Base-by-base conservation (phyloP, 352 stramenopile genomes). In the Phytophthora pisi region DNA sequence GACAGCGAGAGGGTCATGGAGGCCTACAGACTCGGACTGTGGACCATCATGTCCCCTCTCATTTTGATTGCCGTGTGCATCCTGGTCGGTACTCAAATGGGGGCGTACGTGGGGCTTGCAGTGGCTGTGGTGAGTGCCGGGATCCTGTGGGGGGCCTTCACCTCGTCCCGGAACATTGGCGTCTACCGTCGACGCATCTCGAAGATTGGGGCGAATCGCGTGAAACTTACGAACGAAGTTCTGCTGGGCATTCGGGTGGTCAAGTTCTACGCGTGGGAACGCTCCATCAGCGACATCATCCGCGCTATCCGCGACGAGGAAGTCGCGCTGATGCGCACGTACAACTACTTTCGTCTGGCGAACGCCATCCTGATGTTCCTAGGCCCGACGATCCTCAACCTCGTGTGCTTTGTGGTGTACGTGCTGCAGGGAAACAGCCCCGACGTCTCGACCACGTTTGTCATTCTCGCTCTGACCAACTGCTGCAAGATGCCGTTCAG, bases 141-240 rank as follows among this genome's bases (percentile, higher is more conserved):
- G 4, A 72, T 79, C 16, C 42, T 76, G 28, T 75, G 58, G 15
- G 51, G 66, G 20, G 75, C 68, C 15, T 69, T 74, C 55, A 70
- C 60, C 9, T 76, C 68, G 3, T 77, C 75, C 0, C 47, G 54
- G 5, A 47, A 61, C 16, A 72, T 82, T 15, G 75, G 72, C 3
- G 40, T 64, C 5, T 82, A 80, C 53, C 62, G 72, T 1, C 72
- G 69, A 3, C 61, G 61, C 9, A 82, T 82, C 50, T 71, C 71
- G 1, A 62, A 52, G 3, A 53, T 80, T 15, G 70, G 72, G 10
- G 75, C 68, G 2, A 70, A 85, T 10, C 77, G 93, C 3, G 87
- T 98, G 7, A 95, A 96, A 68, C 81, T 97, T 55, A 91, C 93
- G 34, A 96, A 93, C 64, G 93, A 98, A 70, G 84, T 97, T 23